Evolutionary conservation across 139 green algal genomes (phyloP).

Genomic region (Haematococcus sp.): DNA sequence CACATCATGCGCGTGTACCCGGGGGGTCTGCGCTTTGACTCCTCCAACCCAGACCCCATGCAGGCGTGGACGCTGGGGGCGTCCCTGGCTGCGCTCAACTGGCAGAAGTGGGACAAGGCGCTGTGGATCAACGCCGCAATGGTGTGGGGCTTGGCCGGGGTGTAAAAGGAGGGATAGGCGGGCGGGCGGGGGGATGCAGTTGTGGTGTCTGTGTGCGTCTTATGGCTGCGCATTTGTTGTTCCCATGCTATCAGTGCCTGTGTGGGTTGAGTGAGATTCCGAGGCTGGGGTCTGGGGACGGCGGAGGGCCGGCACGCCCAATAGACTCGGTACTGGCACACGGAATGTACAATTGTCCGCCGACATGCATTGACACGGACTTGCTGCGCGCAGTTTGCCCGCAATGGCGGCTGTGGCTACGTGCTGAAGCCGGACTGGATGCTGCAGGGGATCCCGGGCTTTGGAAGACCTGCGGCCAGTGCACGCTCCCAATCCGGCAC

Average conservation of each 20-base stretch:
- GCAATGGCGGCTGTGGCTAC: constrained; percentile 39
- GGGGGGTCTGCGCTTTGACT: constrained; percentile 9
- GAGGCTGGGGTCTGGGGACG: no score
- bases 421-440: constrained; percentile 48
- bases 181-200: not conserved
- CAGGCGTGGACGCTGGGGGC: constrained; percentile 15
- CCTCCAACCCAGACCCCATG: constrained; percentile 14
- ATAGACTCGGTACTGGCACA: no score
- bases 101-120: constrained; percentile 41
- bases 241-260: no score
- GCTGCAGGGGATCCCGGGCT: not conserved
- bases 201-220: not conserved
- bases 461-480: not conserved
- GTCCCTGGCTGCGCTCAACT: constrained; percentile 39
- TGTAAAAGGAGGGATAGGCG: not conserved
- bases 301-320: no score
- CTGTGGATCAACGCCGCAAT: constrained; percentile 30
- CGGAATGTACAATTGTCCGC: no score
- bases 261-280: no score
- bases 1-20: constrained; percentile 42
- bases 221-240: no score
- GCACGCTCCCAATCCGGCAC: not conserved
- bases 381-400: constrained; percentile 25
- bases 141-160: constrained; percentile 6
- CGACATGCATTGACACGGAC: no score